Evolutionary conservation across 257 asterid genomes (phyloP).

Genomic region (Ballota nigra): DNA sequence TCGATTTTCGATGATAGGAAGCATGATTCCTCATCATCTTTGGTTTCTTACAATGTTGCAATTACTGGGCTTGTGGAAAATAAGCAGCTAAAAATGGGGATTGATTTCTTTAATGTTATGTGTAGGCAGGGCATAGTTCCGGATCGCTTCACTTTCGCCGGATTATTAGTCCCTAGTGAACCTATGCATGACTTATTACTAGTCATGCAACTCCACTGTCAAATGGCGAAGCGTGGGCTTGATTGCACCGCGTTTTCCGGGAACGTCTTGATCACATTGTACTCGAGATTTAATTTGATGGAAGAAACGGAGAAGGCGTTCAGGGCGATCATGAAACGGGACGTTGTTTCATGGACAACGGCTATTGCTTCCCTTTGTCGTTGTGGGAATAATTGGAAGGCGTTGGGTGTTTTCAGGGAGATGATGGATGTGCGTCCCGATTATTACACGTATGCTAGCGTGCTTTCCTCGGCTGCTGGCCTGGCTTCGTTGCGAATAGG

Average conservation of each 20-base stretch:
- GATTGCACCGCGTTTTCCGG: slow-evolving; percentile 51
- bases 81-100: slow-evolving; percentile 42
- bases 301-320: slow-evolving; percentile 53
- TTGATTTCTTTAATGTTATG: slow-evolving; percentile 52
- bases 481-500: slow-evolving; percentile 55
- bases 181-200: slow-evolving; percentile 32
- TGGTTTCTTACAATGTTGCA: slow-evolving; percentile 55
- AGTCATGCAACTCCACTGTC: slow-evolving; percentile 60
- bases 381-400: slow-evolving; percentile 48
- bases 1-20: slow-evolving; percentile 33
- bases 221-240: slow-evolving; percentile 51
- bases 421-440: slow-evolving; percentile 50
- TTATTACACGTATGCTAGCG: slow-evolving; percentile 53
- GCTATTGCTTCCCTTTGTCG: slow-evolving; percentile 51
- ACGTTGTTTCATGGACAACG: slow-evolving; percentile 70
- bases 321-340: slow-evolving; percentile 42
- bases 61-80: slow-evolving; percentile 67
- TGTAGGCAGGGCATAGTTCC: slow-evolving; percentile 50
- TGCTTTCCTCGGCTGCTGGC: slow-evolving; percentile 63
- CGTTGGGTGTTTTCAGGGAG: slow-evolving; percentile 48
- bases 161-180: slow-evolving; percentile 47
- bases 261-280: slow-evolving; percentile 51
- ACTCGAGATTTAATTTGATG: slow-evolving; percentile 44
- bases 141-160: slow-evolving; percentile 71
- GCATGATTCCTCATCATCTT: slow-evolving; percentile 22